phyloP scores from a whole-genome alignment of 225 moss, liverwort and hornwort species.

The Pseudisothecium myosuroides region DNA sequence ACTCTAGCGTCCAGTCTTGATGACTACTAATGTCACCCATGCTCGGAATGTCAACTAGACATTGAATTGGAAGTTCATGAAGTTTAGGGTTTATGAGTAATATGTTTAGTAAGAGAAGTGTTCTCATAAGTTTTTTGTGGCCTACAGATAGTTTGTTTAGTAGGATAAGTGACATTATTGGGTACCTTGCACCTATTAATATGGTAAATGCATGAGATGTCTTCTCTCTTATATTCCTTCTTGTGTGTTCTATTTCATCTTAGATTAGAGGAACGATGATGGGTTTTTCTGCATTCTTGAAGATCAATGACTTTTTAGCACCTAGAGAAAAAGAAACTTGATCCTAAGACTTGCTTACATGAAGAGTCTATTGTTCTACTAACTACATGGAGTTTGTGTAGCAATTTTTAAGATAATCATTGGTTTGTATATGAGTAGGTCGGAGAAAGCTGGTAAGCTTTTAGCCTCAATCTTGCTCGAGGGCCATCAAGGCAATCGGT shows the following conservation, averaged over 20 bases:
- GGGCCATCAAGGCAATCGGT: slow-evolving; percentile 80
- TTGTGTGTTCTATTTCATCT: background rate
- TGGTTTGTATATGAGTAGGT: slow-evolving; percentile 20
- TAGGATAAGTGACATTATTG: background rate
- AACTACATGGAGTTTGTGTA: background rate
- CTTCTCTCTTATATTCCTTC: background rate
- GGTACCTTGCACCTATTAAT: background rate
- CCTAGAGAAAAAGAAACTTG: background rate
- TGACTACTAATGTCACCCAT: background rate
- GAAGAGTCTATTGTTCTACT: background rate
- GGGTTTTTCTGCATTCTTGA: background rate
- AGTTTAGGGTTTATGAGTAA: background rate
- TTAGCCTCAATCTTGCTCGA: slow-evolving; percentile 57
- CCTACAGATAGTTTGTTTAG: background rate
- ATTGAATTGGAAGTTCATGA: background rate
- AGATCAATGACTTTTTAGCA: background rate
- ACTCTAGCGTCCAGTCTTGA: background rate
- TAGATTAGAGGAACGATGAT: background rate
- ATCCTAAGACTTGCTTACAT: background rate
- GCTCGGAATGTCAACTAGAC: background rate
- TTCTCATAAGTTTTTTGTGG: background rate
- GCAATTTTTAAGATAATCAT: background rate
- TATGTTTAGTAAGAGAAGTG: background rate
- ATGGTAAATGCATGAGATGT: background rate
- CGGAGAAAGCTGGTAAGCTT: slow-evolving; percentile 83